phyloP scores from a whole-genome alignment of 257 asterid genomes.

The Penstemon eatonii region DNA sequence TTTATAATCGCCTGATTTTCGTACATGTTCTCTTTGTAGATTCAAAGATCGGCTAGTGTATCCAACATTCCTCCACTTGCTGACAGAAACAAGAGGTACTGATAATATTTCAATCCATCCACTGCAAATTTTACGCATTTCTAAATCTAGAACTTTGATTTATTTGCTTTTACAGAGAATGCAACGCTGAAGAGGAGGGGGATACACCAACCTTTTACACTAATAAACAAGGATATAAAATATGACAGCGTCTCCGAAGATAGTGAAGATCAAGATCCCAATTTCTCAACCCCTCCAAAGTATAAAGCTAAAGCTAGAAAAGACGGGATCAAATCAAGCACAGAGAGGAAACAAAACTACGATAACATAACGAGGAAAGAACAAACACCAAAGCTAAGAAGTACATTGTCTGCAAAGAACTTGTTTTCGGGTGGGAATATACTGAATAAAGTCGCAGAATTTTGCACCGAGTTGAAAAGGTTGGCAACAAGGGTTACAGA shows the following conservation, averaged over 20 bases:
- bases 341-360: slow-evolving; percentile 46
- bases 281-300: slow-evolving; percentile 54
- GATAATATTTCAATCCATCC: background rate
- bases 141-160: background rate
- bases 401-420: slow-evolving; percentile 80
- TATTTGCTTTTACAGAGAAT: slow-evolving; percentile 54
- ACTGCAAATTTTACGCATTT: slow-evolving; percentile 8
- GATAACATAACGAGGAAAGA: slow-evolving; percentile 37
- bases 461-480: slow-evolving; percentile 83
- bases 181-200: slow-evolving; percentile 78
- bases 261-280: slow-evolving; percentile 76
- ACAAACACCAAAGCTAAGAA: slow-evolving; percentile 62
- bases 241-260: slow-evolving; percentile 42
- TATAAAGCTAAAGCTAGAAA: slow-evolving; percentile 43
- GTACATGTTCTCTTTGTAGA: slow-evolving; percentile 32
- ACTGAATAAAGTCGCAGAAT: slow-evolving; percentile 73
- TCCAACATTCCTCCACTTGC: slow-evolving; percentile 62
- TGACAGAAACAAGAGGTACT: slow-evolving; percentile 67
- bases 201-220: slow-evolving; percentile 37
- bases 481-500: slow-evolving; percentile 63
- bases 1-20: slow-evolving; percentile 11
- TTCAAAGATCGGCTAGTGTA: slow-evolving; percentile 50
- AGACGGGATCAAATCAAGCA: slow-evolving; percentile 59
- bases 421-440: slow-evolving; percentile 86
- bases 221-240: slow-evolving; percentile 45